Base-by-base conservation (phyloP, 1,139 yeast species). In the Geotrichum restrictum region DNA sequence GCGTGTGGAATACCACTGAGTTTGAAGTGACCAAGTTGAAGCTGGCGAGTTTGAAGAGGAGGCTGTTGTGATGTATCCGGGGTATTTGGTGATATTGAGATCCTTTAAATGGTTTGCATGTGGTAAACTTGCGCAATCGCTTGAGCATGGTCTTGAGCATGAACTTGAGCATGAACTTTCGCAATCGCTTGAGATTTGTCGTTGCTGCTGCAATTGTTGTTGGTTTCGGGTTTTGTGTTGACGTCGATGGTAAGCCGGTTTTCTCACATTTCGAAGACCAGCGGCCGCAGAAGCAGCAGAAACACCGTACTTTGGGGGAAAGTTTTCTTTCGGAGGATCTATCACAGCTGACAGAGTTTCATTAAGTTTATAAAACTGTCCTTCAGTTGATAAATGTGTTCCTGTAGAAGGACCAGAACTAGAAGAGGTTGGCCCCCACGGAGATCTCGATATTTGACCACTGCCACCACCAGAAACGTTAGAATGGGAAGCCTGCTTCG, bases 291-390 rank as follows among this genome's bases (percentile, higher is more conserved):
- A n/a, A n/a, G n/a, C n/a, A n/a, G n/a, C n/a, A n/a, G n/a, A n/a
- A n/a, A n/a, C n/a, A n/a, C n/a, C n/a, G n/a, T 24, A 16, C 22
- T 18, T 24, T 7, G 42, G 42, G 21, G 42, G 31, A 11, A 39
- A 7, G 42, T 39, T 39, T 39, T 39, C 42, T n/a, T 18, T n/a
- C 16, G 31, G 42, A 18, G 42, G 42, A 22, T 39, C 42, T 13
- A 21, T 39, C 13, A 16, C 42, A 3, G 29, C 42, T 1, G 42
- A 39, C 14, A 39, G 29, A 6, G 18, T 7, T 31, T 39, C 7
- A 14, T 39, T 13, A 7, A 39, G n/a, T 22, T 39, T 22, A 14
- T 34, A 34, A n/a, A 34, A n/a, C 18, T 7, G 14, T n/a, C 8
- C 1, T 34, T 11, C 37, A 11, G 14, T 34, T n/a, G 18, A 6